A percentile compares a stretch with the other conserved stretches of the same genome.
These are phyloP conservation scores for Yamadazyma taylorii DNA, from an alignment of 1,139 yeast species.

Conservation along the genomic window DNA sequence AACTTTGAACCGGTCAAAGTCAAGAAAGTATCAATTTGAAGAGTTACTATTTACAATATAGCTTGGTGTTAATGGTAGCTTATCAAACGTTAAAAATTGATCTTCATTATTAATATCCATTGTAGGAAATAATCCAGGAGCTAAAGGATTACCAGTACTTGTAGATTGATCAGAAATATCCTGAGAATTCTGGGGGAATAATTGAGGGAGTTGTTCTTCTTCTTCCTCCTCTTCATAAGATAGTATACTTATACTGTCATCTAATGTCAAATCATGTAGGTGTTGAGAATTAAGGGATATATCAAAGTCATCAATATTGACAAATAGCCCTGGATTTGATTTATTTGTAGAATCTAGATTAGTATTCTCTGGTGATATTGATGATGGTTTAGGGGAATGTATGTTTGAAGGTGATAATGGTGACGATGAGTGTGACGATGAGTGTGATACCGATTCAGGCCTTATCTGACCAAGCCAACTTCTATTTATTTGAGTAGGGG, in stretches of 20 bases:
- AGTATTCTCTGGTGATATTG: no score
- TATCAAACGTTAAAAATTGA: constrained; percentile 21
- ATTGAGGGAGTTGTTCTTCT: constrained; percentile 4
- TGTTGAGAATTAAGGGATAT: constrained; percentile 7
- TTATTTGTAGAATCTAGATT: no score
- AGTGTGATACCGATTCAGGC: no score
- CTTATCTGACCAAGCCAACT: no score
- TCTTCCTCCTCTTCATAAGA: constrained; percentile 15
- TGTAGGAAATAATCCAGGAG: constrained; percentile 40
- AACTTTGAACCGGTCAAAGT: constrained; percentile 11
- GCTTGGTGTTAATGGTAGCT: constrained; percentile 33
- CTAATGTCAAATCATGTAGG: constrained; percentile 4
- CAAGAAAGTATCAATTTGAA: no score
- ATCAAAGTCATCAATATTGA: constrained; percentile 10
- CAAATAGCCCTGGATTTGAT: no score
- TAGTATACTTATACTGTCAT: constrained; percentile 8
- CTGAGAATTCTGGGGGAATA: neutral
- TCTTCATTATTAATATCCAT: constrained; percentile 27
- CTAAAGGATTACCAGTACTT: constrained; percentile 20
- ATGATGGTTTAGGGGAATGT: no score
- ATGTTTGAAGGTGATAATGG: no score
- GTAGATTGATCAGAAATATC: neutral
- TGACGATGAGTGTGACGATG: no score
- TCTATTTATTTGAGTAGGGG: no score
- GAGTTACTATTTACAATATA: constrained; percentile 11